These are phyloP conservation scores for Persicaria maculosa DNA, from an alignment of 148 eudicot genomes.

Conservation along the genomic window DNA sequence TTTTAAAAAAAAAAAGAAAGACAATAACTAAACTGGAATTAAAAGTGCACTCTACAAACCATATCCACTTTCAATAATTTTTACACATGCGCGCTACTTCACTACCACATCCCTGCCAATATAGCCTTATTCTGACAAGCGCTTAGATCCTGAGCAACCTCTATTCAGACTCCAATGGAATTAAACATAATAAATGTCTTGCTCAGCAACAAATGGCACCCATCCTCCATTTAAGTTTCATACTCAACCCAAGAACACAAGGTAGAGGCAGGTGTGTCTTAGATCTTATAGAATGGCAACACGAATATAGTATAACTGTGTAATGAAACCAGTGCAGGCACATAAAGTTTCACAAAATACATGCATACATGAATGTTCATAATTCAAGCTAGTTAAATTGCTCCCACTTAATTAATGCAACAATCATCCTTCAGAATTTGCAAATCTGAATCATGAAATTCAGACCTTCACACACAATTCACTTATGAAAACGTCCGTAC, in stretches of 20 bases:
- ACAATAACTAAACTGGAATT: background rate
- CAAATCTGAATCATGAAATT: background rate
- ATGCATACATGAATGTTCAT: background rate
- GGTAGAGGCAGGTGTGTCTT: background rate
- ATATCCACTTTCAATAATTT: background rate
- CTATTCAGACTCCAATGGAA: background rate
- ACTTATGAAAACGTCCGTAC: background rate
- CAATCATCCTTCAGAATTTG: background rate
- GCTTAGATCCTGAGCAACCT: background rate
- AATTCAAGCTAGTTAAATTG: background rate
- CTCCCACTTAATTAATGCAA: background rate
- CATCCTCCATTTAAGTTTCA: background rate
- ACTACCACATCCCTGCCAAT: background rate
- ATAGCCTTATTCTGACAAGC: background rate
- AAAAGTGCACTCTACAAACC: background rate
- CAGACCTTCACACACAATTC: background rate
- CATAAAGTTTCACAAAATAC: background rate
- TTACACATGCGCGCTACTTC: background rate
- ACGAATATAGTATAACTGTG: background rate
- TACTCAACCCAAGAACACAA: background rate
- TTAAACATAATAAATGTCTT: background rate
- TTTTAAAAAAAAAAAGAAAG: background rate
- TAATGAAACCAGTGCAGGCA: background rate
- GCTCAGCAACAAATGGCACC: background rate
- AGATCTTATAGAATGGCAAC: background rate